Conservation (phyloP, 2,329 filamentous ascomycete species). For the Alternaria tenuissima region DNA sequence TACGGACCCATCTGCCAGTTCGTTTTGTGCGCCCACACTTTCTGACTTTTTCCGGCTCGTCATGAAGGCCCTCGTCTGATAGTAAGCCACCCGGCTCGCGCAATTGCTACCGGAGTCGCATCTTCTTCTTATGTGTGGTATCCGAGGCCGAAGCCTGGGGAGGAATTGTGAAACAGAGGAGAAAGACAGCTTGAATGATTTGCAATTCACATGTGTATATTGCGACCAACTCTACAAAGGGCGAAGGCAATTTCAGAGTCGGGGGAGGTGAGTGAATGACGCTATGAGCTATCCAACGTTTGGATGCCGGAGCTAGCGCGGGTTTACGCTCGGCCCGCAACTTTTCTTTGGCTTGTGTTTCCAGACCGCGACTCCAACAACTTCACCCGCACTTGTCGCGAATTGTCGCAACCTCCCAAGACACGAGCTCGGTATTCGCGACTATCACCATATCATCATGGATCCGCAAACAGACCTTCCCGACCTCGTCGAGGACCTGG, state of each 20-base stretch:
- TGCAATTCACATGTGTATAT: constrained; percentile 23
- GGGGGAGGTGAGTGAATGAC: constrained; percentile 17
- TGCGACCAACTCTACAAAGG: not conserved
- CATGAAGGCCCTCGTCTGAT: constrained; percentile 30
- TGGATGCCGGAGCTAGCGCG: constrained; percentile 22
- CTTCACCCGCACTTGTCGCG: constrained; percentile 2
- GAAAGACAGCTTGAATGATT: constrained; percentile 55
- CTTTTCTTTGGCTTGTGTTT: constrained; percentile 26
- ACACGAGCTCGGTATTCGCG: not conserved
- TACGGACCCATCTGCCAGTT: constrained; percentile 22
- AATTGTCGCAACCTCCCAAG: not conserved
- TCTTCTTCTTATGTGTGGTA: constrained; percentile 50
- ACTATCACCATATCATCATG: constrained; percentile 49
- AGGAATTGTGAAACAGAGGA: constrained; percentile 47
- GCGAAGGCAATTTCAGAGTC: not conserved
- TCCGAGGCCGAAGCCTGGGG: constrained; percentile 57
- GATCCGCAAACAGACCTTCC: constrained; percentile 65
- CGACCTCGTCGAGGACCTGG: constrained; percentile 75
- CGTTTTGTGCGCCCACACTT: constrained; percentile 25
- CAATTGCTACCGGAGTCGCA: constrained; percentile 54
- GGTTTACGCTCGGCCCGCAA: constrained; percentile 37
- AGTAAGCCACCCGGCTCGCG: constrained; percentile 55
- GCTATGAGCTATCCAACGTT: constrained; percentile 11
- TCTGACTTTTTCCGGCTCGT: constrained; percentile 35
- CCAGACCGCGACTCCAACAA: constrained; percentile 1